A percentile compares a stretch with the other conserved stretches of the same genome.
phyloP scores from a whole-genome alignment of 2,329 filamentous ascomycete species.

The Fusarium sp. region DNA sequence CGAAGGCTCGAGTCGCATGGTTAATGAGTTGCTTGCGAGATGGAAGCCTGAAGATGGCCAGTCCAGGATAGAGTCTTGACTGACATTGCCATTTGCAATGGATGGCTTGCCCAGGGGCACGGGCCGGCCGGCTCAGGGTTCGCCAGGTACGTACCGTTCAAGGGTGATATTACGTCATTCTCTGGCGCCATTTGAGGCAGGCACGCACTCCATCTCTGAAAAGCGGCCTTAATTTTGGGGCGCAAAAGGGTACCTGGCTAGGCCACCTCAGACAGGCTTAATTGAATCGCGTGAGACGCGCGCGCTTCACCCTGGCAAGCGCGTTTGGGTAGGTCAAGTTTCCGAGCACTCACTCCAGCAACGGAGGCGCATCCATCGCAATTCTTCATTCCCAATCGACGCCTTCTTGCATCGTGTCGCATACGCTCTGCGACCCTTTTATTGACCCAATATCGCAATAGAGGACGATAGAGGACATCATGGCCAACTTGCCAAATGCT shows the following conservation, averaged over 20 bases:
- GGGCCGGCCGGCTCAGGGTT: constrained; percentile 29
- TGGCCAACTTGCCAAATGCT: constrained; percentile 45
- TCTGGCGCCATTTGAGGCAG: background rate
- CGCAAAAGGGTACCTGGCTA: constrained; percentile 1
- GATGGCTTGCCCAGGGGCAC: constrained; percentile 34
- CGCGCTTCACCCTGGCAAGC: background rate
- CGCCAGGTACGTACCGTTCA: constrained; percentile 16
- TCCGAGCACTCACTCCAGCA: background rate
- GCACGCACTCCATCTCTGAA: background rate
- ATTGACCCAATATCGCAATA: background rate
- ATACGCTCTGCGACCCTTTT: background rate
- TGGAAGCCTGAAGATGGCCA: constrained; percentile 31
- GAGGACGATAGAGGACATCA: constrained; percentile 13
- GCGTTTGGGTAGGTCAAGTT: constrained; percentile 13
- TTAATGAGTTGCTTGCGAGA: constrained; percentile 41
- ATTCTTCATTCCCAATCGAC: background rate
- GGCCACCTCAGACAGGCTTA: constrained; percentile 3
- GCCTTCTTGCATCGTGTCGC: background rate
- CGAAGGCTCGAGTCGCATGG: constrained; percentile 44
- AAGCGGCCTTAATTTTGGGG: constrained; percentile 32
- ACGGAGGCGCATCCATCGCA: constrained; percentile 14
- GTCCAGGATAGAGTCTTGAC: constrained; percentile 19
- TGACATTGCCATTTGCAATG: constrained; percentile 29
- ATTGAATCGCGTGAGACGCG: constrained; percentile 34
- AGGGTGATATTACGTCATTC: constrained; percentile 38